These are phyloP conservation scores for Alternaria hordeiaustralica DNA, from an alignment of 2,329 filamentous ascomycete genomes.

Conservation along the genomic window DNA sequence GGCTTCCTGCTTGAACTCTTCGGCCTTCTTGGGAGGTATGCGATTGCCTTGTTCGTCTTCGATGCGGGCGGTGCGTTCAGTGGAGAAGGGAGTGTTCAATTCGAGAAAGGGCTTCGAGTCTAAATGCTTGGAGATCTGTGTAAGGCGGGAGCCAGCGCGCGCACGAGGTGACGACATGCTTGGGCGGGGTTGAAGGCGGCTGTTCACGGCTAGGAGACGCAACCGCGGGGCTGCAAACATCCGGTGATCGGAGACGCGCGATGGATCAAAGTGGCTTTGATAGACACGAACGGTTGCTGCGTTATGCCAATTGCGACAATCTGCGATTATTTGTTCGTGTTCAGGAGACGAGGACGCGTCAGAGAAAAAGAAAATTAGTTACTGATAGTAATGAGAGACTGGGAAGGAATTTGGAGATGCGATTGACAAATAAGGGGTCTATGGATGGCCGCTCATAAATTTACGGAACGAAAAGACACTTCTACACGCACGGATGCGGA, in stretches of 20 bases:
- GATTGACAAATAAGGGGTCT: slow-evolving; percentile 1
- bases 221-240: slow-evolving; percentile 44
- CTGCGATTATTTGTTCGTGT: background rate
- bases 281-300: background rate
- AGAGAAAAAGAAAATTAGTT: slow-evolving; percentile 1
- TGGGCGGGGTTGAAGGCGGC: slow-evolving; percentile 38
- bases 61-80: slow-evolving; percentile 60
- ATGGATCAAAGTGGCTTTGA: slow-evolving; percentile 7
- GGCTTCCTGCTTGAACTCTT: slow-evolving; percentile 2
- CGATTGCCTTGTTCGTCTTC: slow-evolving; percentile 60
- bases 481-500: slow-evolving; percentile 6
- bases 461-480: background rate
- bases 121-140: slow-evolving; percentile 68
- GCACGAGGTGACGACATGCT: slow-evolving; percentile 35
- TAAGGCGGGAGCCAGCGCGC: slow-evolving; percentile 58
- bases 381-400: background rate
- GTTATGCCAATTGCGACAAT: background rate
- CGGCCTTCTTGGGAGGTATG: slow-evolving; percentile 20
- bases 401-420: background rate
- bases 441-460: slow-evolving; percentile 1
- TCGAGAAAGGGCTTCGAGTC: slow-evolving; percentile 62
- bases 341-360: background rate
- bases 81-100: slow-evolving; percentile 69
- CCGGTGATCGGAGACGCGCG: slow-evolving; percentile 37
- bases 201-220: slow-evolving; percentile 30